A percentile compares a stretch with the other conserved stretches of the same genome.
These are phyloP conservation scores for Dalechampia spathulata DNA, from an alignment of 441 rosid species.

Conservation along the genomic window DNA sequence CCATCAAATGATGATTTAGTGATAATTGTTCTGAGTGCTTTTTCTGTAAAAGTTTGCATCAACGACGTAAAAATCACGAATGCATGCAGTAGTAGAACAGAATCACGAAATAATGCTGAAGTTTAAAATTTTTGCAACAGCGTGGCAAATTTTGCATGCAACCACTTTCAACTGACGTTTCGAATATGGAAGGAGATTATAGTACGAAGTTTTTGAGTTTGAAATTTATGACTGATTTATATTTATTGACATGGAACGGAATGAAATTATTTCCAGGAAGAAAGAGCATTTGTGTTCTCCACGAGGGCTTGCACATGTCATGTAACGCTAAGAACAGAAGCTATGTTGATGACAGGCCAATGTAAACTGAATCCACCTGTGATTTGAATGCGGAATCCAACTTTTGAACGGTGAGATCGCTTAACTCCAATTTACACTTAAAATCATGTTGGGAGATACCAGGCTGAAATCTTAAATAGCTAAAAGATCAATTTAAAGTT, in stretches of 20 bases:
- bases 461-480: neutral
- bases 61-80: constrained; percentile 1
- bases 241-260: too few species aligned
- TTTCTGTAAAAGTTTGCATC: constrained; percentile 33
- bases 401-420: neutral
- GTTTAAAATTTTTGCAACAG: too few species aligned
- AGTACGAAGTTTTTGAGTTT: too few species aligned
- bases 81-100: neutral
- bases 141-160: too few species aligned
- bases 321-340: neutral
- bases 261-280: too few species aligned
- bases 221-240: too few species aligned
- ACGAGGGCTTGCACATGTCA: neutral
- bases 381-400: neutral
- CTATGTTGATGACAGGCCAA: neutral
- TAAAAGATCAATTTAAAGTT: neutral
- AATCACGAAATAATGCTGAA: too few species aligned
- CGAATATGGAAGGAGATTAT: too few species aligned
- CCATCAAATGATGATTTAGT: constrained; percentile 41
- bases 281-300: neutral
- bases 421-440: neutral
- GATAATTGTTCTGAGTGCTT: constrained; percentile 47
- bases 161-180: too few species aligned
- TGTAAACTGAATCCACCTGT: neutral
- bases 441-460: neutral